A percentile compares a stretch with the other conserved stretches of the same genome.
These are phyloP conservation scores for Mortierella sp. DNA, from an alignment of 371 early-diverging fungal genomes.

Conservation along the genomic window DNA sequence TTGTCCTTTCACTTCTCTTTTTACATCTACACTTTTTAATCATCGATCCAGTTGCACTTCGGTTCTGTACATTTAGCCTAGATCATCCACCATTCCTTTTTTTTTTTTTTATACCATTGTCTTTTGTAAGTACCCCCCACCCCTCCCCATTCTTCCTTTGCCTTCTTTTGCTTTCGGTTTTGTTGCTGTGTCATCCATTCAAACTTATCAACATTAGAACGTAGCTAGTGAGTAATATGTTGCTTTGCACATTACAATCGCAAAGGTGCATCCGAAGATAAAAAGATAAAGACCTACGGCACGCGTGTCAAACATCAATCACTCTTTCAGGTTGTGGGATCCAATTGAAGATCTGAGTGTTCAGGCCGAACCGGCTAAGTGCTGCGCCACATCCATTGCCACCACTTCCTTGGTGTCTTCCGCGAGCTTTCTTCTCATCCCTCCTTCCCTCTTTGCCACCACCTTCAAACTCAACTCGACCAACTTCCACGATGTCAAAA, in stretches of 20 bases:
- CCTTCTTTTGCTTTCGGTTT: not conserved
- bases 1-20: slow-evolving; percentile 11
- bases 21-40: not conserved
- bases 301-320: too few relatives aligned
- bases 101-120: slow-evolving; percentile 5
- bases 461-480: not conserved
- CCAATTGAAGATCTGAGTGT: too few relatives aligned
- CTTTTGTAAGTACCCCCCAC: slow-evolving; percentile 3
- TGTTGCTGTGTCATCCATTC: not conserved
- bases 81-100: not conserved
- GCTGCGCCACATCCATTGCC: too few relatives aligned
- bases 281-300: too few relatives aligned
- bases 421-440: too few relatives aligned
- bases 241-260: too few relatives aligned
- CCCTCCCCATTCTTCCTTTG: not conserved
- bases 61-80: slow-evolving; percentile 33
- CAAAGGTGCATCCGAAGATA: too few relatives aligned
- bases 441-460: not conserved
- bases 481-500: slow-evolving; percentile 16
- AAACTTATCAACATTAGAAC: too few relatives aligned
- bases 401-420: too few relatives aligned
- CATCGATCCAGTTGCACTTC: slow-evolving; percentile 8
- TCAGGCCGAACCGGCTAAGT: too few relatives aligned
- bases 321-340: too few relatives aligned
- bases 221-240: too few relatives aligned